Conservation (phyloP, 768 basidiomycete genomes). For the Boletus sp. region DNA sequence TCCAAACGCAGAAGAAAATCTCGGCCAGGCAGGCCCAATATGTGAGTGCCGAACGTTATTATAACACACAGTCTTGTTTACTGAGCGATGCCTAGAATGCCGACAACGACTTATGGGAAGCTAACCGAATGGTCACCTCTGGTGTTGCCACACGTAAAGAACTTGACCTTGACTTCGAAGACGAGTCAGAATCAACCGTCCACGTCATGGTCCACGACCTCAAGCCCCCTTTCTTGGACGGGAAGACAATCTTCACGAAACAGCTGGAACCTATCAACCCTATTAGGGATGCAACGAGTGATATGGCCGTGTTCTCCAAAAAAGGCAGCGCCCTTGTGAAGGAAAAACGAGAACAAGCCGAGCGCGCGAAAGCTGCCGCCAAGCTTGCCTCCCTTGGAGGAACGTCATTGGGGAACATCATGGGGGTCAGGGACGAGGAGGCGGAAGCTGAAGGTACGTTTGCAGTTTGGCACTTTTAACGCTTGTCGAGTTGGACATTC, state of each 20-base stretch:
- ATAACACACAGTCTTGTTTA: slow-evolving; percentile 6
- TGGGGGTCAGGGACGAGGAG: slow-evolving; percentile 95
- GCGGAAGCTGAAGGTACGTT: slow-evolving; percentile 86
- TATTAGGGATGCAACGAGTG: slow-evolving; percentile 88
- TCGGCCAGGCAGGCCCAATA: slow-evolving; percentile 97
- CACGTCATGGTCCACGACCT: slow-evolving; percentile 97
- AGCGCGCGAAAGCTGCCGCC: slow-evolving; percentile 93
- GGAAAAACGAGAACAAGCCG: slow-evolving; percentile 95
- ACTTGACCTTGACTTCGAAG: slow-evolving; percentile 93
- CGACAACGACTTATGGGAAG: slow-evolving; percentile 98
- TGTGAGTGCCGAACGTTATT: slow-evolving; percentile 44
- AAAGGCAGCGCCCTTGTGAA: slow-evolving; percentile 95
- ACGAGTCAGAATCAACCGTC: slow-evolving; percentile 93
- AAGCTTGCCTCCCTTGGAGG: slow-evolving; percentile 92
- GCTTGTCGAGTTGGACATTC: slow-evolving; percentile 71
- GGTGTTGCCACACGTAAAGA: slow-evolving; percentile 86
- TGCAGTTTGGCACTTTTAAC: slow-evolving; percentile 12
- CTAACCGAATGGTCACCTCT: slow-evolving; percentile 95
- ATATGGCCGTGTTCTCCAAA: slow-evolving; percentile 94
- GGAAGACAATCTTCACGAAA: slow-evolving; percentile 92
- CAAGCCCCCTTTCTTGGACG: slow-evolving; percentile 97
- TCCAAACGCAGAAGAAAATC: slow-evolving; percentile 63
- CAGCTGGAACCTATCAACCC: slow-evolving; percentile 98
- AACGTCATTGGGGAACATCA: slow-evolving; percentile 93
- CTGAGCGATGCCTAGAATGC: slow-evolving; percentile 63